A percentile compares a stretch with the other conserved stretches of the same genome.
Evolutionary conservation across 768 basidiomycete genomes (phyloP).

Genomic region (Lentinus tigrinus): DNA sequence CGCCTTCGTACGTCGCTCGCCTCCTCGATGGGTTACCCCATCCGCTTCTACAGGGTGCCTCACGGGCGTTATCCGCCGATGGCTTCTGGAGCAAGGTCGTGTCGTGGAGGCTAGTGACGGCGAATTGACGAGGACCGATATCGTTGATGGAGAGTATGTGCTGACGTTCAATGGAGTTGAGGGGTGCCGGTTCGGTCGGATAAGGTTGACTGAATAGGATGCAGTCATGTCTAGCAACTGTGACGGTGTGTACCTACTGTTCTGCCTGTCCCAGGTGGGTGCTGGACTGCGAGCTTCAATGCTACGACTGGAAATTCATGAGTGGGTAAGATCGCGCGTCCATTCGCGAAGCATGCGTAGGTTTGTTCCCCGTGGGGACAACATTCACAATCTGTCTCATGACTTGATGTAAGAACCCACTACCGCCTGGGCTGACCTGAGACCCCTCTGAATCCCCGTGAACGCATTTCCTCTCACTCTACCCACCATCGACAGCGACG

Average conservation of each 20-base stretch:
- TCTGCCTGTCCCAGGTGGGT: too few relatives aligned
- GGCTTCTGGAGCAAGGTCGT: conserved; percentile 59
- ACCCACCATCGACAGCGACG: too few relatives aligned
- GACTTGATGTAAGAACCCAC: not conserved
- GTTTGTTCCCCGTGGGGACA: not conserved
- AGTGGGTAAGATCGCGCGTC: too few relatives aligned
- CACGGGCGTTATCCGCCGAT: conserved; percentile 67
- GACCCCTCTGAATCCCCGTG: not conserved
- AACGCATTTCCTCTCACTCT: too few relatives aligned
- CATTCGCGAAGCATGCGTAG: too few relatives aligned
- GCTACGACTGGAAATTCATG: too few relatives aligned
- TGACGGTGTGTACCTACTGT: not conserved
- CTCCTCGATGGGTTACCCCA: conserved; percentile 65
- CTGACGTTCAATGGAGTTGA: conserved; percentile 72
- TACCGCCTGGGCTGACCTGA: too few relatives aligned
- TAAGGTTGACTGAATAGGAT: not conserved
- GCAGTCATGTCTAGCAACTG: not conserved
- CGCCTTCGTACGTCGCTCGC: conserved; percentile 52
- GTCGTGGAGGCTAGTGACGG: conserved; percentile 51
- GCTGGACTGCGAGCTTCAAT: too few relatives aligned
- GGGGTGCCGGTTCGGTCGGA: conserved; percentile 59
- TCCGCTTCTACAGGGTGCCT: conserved; percentile 61
- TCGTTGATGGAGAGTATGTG: conserved; percentile 59
- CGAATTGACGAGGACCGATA: conserved; percentile 39
- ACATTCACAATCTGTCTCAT: not conserved